A percentile compares a stretch with the other conserved stretches of the same genome.
phyloP scores from a whole-genome alignment of 75 land plant species.

The Larix kaempferi region DNA sequence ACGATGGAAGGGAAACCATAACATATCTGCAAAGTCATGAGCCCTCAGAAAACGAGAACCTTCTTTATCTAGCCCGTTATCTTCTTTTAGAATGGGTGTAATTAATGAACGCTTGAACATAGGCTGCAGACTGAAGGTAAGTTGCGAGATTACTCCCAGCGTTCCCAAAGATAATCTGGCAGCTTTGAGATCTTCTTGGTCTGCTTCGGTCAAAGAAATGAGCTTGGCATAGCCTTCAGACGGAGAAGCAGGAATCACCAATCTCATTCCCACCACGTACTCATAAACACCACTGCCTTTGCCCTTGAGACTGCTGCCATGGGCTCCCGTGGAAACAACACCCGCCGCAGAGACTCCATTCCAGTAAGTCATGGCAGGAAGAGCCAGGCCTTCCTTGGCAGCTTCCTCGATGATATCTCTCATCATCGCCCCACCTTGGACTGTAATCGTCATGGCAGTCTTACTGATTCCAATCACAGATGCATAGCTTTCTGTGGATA shows the following conservation, averaged over 20 bases:
- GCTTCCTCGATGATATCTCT: constrained; percentile 9
- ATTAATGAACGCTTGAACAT: not conserved
- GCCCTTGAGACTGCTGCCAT: constrained; percentile 24
- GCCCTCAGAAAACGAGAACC: not conserved
- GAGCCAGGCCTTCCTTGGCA: not conserved
- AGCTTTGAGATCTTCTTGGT: not conserved
- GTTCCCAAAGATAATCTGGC: too few relatives aligned
- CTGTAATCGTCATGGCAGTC: constrained; percentile 6
- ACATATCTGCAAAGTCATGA: not conserved
- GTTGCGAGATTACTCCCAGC: too few relatives aligned
- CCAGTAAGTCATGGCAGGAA: constrained; percentile 5
- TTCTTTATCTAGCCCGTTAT: not conserved
- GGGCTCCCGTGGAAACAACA: constrained; percentile 1
- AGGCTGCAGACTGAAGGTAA: too few relatives aligned
- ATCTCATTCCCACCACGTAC: constrained; percentile 19
- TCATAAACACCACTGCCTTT: constrained; percentile 28
- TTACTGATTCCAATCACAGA: constrained; percentile 3
- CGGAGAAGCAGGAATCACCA: constrained; percentile 21
- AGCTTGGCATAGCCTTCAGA: constrained; percentile 18
- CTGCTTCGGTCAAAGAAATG: constrained; percentile 9
- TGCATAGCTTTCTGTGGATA: constrained; percentile 24
- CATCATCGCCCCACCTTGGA: constrained; percentile 15
- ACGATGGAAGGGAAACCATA: not conserved
- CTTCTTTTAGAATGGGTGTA: not conserved
- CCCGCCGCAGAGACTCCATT: not conserved